A percentile compares a stretch with the other conserved stretches of the same genome.
phyloP scores from a whole-genome alignment of 1,284 basidiomycete species.

The Cutaneotrichosporon mucoides region DNA sequence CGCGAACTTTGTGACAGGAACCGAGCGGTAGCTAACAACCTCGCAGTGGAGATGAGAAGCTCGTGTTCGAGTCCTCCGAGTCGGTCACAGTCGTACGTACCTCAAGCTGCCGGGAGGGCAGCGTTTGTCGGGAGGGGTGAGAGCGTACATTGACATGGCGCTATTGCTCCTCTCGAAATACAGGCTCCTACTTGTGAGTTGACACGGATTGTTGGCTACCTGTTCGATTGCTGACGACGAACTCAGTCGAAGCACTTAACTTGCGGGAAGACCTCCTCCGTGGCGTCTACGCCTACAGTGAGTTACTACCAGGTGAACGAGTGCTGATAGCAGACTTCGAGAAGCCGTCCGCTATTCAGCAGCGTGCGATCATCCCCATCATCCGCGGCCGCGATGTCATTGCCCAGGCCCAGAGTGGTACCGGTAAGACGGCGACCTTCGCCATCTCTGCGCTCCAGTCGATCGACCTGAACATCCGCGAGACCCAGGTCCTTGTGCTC shows the following conservation, averaged over 20 bases:
- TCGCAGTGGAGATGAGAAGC: constrained; percentile 60
- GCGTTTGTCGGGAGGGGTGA: constrained; percentile 44
- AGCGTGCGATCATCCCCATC: constrained; percentile 94
- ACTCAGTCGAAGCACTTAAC: constrained; percentile 80
- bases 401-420: constrained; percentile 98
- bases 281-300: constrained; percentile 98
- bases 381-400: constrained; percentile 94
- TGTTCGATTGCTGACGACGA: constrained; percentile 51
- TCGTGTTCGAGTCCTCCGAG: constrained; percentile 97
- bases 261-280: constrained; percentile 93
- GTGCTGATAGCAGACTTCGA: constrained; percentile 73
- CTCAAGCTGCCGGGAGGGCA: constrained; percentile 26
- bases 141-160: constrained; percentile 43
- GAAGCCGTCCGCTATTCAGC: constrained; percentile 98
- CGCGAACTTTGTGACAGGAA: not conserved
- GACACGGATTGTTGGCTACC: not conserved
- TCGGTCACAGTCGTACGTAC: constrained; percentile 66
- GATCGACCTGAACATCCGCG: constrained; percentile 91
- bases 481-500: constrained; percentile 93
- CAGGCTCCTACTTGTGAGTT: constrained; percentile 51
- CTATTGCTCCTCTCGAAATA: constrained; percentile 48
- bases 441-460: constrained; percentile 88
- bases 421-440: constrained; percentile 99
- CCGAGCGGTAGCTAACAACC: not conserved
- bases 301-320: constrained; percentile 43